Evolutionary conservation across 2,329 filamentous ascomycete species (phyloP), one percentile per base, ranked within the genome.

Genomic region (Venturia carpophila): DNA sequence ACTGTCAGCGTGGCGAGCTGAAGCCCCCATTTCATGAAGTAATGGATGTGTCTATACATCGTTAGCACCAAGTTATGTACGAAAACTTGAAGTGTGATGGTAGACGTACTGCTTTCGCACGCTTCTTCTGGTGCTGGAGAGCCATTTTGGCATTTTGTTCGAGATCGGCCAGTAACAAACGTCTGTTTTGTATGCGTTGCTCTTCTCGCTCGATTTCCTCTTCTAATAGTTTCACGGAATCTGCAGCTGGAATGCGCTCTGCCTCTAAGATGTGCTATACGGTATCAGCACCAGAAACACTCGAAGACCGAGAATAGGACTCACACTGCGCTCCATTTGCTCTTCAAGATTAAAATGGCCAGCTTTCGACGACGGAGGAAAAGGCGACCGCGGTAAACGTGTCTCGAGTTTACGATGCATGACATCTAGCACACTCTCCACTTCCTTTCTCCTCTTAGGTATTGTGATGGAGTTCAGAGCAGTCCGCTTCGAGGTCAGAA

Each of bases 341-440:
- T 80, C 83, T 71, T 90, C 87, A 68, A 87, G 87, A 70, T 88
- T 82, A 60, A 91, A 83, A 62, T 84, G 79, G 19, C 79, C 77
- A 9, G 76, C 79, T 63, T 74, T 75, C 52, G 75, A 75, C 2
- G 82, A 79, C 0, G 84, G 84, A 0, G 88, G 88, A 71, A 91
- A 89, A n/a, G 86, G 86, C 63, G 89, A 78, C 42, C 80, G 81
- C 19, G 78, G 74, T 6, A 90, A 75, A 70, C 86, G 87, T 60
- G 78, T 80, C 43, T 82, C 75, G 42, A 91, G 77, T 63, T 81
- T 82, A 49, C 80, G 79, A 9, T 84, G 76, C 34, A 87, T 79
- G 47, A 79, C 78, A 45, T 80, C 78, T 7, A 91, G 77, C 27
- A 83, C 83, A 1, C 80, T 75, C 10, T 84, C 77, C 11, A 85